phyloP scores from a whole-genome alignment of 352 stramenopile genomes.

The Globisporangium irregulare region DNA sequence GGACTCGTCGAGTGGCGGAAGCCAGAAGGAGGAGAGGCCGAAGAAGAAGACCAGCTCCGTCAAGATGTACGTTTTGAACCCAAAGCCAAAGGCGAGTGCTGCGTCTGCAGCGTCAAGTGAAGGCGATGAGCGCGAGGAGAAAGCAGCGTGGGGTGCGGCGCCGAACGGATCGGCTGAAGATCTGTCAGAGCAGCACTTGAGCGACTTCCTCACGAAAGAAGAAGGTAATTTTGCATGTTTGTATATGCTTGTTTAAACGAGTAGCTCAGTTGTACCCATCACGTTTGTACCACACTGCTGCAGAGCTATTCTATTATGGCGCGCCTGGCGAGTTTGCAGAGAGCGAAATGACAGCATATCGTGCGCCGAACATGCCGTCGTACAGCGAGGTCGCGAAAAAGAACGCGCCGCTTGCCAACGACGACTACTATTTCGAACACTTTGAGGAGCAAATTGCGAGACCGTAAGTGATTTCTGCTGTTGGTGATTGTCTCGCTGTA shows the following conservation, averaged over 20 bases:
- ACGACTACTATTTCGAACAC: constrained; percentile 25
- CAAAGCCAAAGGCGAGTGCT: constrained; percentile 25
- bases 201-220: constrained; percentile 79
- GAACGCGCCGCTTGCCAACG: constrained; percentile 23
- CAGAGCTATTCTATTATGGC: constrained; percentile 80
- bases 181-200: constrained; percentile 36
- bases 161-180: constrained; percentile 15
- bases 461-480: constrained; percentile 40
- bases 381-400: constrained; percentile 56
- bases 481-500: not conserved
- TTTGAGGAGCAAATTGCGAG: constrained; percentile 38
- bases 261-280: not conserved
- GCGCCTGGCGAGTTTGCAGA: constrained; percentile 63
- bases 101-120: constrained; percentile 16
- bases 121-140: constrained; percentile 34
- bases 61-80: constrained; percentile 30
- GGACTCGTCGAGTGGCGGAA: constrained; percentile 11
- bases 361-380: constrained; percentile 33
- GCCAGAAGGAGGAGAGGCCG: constrained; percentile 11
- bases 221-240: constrained; percentile 37
- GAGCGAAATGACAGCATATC: constrained; percentile 19
- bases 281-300: not conserved
- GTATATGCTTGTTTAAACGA: not conserved
- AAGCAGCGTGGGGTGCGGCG: constrained; percentile 10
- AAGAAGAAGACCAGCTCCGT: constrained; percentile 22